Evolutionary conservation across 345 rosid species (phyloP).

Genomic region (Citrus trifoliata): DNA sequence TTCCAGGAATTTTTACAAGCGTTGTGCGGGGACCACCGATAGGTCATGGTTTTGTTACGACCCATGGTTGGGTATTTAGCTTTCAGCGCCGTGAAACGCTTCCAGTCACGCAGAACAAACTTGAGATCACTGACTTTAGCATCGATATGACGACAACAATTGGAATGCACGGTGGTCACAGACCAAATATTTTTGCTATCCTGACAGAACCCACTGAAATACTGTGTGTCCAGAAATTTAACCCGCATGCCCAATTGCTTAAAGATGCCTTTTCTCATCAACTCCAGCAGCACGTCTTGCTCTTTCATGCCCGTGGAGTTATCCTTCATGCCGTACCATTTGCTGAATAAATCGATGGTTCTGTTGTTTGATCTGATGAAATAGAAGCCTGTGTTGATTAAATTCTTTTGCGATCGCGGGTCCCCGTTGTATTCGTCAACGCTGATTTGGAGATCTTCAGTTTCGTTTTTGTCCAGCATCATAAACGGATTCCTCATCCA

Average conservation of each 20-base stretch:
- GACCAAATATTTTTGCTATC: constrained; percentile 46
- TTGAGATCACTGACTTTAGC: constrained; percentile 67
- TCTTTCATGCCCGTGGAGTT: constrained; percentile 56
- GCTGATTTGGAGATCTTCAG: constrained; percentile 66
- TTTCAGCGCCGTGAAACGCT: constrained; percentile 27
- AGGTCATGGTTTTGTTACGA: constrained; percentile 4
- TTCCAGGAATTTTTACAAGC: constrained; percentile 46
- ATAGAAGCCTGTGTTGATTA: constrained; percentile 75
- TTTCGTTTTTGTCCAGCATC: constrained; percentile 30
- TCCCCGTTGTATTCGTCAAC: constrained; percentile 40
- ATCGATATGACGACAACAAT: constrained; percentile 66
- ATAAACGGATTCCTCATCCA: constrained; percentile 71
- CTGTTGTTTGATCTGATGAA: constrained; percentile 61
- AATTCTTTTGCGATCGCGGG: constrained; percentile 28
- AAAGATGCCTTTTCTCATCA: constrained; percentile 36
- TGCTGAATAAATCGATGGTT: constrained; percentile 51
- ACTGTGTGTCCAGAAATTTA: constrained; percentile 45
- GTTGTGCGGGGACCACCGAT: constrained; percentile 41
- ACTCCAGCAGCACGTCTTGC: constrained; percentile 59
- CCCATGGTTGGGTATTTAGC: neutral
- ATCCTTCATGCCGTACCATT: constrained; percentile 62
- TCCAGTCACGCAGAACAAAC: constrained; percentile 62
- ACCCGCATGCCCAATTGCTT: constrained; percentile 36
- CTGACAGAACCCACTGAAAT: constrained; percentile 79
- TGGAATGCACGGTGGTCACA: constrained; percentile 74